Conservation (phyloP, 2,329 filamentous ascomycete species). For the Colletotrichum euphorbiae region DNA sequence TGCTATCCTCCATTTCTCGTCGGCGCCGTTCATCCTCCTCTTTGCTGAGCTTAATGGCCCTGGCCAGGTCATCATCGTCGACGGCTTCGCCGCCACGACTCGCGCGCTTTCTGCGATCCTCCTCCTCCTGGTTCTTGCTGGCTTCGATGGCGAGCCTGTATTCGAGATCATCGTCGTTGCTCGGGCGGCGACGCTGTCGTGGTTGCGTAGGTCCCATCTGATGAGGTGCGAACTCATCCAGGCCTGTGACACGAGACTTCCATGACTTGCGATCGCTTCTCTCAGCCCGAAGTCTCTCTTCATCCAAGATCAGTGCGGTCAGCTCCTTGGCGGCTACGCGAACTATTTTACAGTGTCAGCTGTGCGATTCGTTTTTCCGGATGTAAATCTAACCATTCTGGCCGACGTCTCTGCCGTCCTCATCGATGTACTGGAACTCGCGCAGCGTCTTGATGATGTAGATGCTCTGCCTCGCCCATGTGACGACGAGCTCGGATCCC, state of each 20-base stretch:
- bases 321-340: slow-evolving; percentile 96
- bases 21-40: slow-evolving; percentile 93
- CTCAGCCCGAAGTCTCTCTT: slow-evolving; percentile 90
- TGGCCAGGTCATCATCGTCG: slow-evolving; percentile 90
- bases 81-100: slow-evolving; percentile 61
- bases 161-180: slow-evolving; percentile 85
- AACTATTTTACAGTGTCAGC: slow-evolving; percentile 66
- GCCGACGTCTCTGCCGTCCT: slow-evolving; percentile 94
- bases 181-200: slow-evolving; percentile 59
- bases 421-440: slow-evolving; percentile 96
- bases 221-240: slow-evolving; percentile 79
- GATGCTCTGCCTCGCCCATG: slow-evolving; percentile 97
- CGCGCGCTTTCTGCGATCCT: slow-evolving; percentile 82
- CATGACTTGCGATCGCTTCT: slow-evolving; percentile 91
- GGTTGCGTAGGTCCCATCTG: slow-evolving; percentile 51
- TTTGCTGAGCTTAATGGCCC: slow-evolving; percentile 94
- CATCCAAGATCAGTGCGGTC: slow-evolving; percentile 90
- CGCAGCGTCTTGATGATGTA: slow-evolving; percentile 99
- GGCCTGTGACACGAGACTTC: slow-evolving; percentile 95
- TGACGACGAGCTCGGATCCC: slow-evolving; percentile 94
- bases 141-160: slow-evolving; percentile 92
- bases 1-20: slow-evolving; percentile 82
- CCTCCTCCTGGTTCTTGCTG: slow-evolving; percentile 94
- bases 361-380: slow-evolving; percentile 31
- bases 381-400: slow-evolving; percentile 80